Base-by-base conservation (phyloP, 2,329 filamentous ascomycete species). In the Nannizziopsis arthrosporioides region DNA sequence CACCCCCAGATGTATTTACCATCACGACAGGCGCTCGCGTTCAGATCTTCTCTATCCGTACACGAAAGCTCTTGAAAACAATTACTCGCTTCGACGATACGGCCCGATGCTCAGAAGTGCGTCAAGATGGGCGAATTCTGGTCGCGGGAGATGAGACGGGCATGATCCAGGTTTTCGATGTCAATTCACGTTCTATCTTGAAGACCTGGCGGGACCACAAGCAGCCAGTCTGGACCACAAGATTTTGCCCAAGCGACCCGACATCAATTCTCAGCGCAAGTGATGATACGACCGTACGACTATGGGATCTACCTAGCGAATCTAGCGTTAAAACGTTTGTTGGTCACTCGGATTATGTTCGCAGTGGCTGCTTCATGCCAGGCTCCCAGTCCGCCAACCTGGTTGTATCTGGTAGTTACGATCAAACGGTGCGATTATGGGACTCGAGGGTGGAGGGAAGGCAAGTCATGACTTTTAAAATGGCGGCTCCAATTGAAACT, bases 141-240 rank as follows among this genome's bases (percentile, higher is more conserved):
- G 83, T 93, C 32, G 88, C 90, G 30, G 90, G 90, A 59, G 90
- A 95, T 57, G 90, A 95, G 63, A 84, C 80, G 36, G 93, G 93
- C 49, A 81, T 83, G 53, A 85, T 98, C 56, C 93, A 98, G 68
- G 88, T 95, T 10, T 98, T 96, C 62, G 92, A 98, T 61, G 80
- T 94, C 44, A 81, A 76, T 62, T 90, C 88, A 49, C 78, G 92
- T 54, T 88, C 88, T 2, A 94, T 98, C 56, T 71, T 98, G 58
- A 90, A 92, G 72, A 95, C 90, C 44, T 98, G 92, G 90, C 81
- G 82, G 54, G 80, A 89, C 57, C 90, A 96, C 71, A 89, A 88
- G 69, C 89, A 94, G 73, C 86, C 92, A 11, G 86, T 94, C 18
- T 95, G 90, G 82, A 80, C 83, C 18, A 90, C 88, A 40, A 83